Base-by-base conservation (phyloP, 108 stramenopile genomes). In the Cafeteria roenbergensis region DNA sequence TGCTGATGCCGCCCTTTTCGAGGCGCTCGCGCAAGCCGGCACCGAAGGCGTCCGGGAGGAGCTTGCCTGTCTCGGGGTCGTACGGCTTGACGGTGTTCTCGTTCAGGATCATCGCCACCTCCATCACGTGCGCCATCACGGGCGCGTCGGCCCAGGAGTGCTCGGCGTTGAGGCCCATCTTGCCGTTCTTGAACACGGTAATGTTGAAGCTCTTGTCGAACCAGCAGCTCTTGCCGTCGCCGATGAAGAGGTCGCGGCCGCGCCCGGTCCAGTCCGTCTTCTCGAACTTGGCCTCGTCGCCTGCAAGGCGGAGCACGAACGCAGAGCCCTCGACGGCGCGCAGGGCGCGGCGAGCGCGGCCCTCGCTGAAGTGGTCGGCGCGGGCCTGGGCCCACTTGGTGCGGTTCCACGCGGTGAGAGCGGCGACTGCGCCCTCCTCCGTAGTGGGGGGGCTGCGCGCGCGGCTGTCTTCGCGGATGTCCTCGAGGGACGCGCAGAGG, bases 81-180 rank as follows among this genome's bases (percentile, higher is more conserved):
- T 52, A 14, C 30, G 48, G 27, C 30, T 53, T 48, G 30, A 53
- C n/a, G n/a, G n/a, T 54, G 12, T 12, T 24, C n/a, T 55, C 32
- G 1, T 34, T 55, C 14, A 25, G 12, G 27, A 66, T 55, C 24
- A 55, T 22, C 24, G 24, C 34, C 26, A 6, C 56, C 36, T 66
- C 66, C 35, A 32, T 28, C 17, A 69, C 22, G 61, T 69, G 68
- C 32, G 68, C 60, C 26, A 69, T 30, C 2, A 30, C 68, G 21
- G 63, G 68, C 24, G 68, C 68, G 42, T 69, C 68, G 34, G 68
- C 68, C 68, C 68, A 69, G 34, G 61, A 37, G 63, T 69, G 68
- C 55, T 69, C 68, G 50, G 35, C 30, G 68, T 64, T 64, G 60
- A 64, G 1, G 37, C 57, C 48, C 31, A 62, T 8, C 21, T 69